Conservation (phyloP, 768 basidiomycete genomes). For the Exidia glandulosa region DNA sequence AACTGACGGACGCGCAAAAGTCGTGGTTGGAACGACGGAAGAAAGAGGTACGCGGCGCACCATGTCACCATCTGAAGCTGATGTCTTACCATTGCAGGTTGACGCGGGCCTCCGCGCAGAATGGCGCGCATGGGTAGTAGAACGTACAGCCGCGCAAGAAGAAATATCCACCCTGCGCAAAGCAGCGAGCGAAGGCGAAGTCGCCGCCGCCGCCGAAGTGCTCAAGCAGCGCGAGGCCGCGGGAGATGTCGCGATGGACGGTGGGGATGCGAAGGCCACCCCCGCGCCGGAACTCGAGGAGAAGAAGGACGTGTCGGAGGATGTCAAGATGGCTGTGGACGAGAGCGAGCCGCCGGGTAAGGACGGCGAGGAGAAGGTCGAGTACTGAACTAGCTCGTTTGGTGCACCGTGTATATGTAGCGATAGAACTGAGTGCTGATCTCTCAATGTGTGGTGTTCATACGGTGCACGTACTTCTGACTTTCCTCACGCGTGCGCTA, state of each 20-base stretch:
- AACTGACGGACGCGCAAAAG: conserved; percentile 60
- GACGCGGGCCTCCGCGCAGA: conserved; percentile 53
- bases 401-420: too few species aligned
- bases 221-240: conserved; percentile 1
- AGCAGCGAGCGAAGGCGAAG: conserved; percentile 56
- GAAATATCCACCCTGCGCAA: conserved; percentile 54
- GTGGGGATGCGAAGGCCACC: not conserved
- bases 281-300: conserved; percentile 5
- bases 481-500: too few species aligned
- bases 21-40: conserved; percentile 51
- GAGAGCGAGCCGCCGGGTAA: conserved; percentile 21
- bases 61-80: conserved; percentile 2
- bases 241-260: conserved; percentile 5
- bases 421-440: too few species aligned
- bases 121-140: conserved; percentile 52
- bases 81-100: conserved; percentile 30
- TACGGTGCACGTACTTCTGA: too few species aligned
- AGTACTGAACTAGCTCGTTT: too few species aligned
- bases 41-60: conserved; percentile 38
- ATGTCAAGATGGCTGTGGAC: conserved; percentile 24
- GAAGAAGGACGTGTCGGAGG: conserved; percentile 19
- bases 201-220: conserved; percentile 1
- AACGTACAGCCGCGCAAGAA: conserved; percentile 44
- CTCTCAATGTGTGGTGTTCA: too few species aligned
- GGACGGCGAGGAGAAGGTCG: conserved; percentile 6